phyloP scores from a whole-genome alignment of 768 basidiomycete genomes.

The Termitomyces sp. region DNA sequence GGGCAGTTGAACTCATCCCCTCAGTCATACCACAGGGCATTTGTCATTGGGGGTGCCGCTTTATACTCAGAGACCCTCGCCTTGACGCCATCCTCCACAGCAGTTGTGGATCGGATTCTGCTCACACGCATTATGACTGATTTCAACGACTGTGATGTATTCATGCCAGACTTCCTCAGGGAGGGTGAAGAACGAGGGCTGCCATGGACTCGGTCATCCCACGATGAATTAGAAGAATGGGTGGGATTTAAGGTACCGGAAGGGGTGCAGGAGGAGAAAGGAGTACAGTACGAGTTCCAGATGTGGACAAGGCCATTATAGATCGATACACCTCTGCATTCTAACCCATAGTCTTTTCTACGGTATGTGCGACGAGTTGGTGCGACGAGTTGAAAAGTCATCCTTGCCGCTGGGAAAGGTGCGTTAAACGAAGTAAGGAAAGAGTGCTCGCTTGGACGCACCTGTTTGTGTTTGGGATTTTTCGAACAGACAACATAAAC shows the following conservation, averaged over 20 bases:
- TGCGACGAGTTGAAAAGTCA: constrained; percentile 23
- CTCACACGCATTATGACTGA: constrained; percentile 77
- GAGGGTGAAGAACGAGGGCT: constrained; percentile 28
- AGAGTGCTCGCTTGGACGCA: constrained; percentile 24
- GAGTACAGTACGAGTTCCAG: constrained; percentile 85
- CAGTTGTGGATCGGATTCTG: constrained; percentile 74
- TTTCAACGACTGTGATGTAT: constrained; percentile 82
- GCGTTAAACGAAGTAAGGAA: constrained; percentile 4
- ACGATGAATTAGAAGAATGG: constrained; percentile 69
- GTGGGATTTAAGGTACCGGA: constrained; percentile 72
- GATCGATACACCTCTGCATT: neutral
- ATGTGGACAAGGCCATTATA: constrained; percentile 73
- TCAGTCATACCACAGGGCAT: constrained; percentile 48
- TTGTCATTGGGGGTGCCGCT: constrained; percentile 91
- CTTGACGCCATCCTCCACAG: constrained; percentile 26
- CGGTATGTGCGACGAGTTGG: neutral
- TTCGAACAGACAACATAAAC: constrained; percentile 91
- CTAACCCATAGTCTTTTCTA: neutral
- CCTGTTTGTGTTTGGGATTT: constrained; percentile 98
- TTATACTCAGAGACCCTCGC: constrained; percentile 70
- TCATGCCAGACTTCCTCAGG: constrained; percentile 68
- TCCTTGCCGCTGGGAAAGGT: constrained; percentile 58
- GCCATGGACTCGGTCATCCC: constrained; percentile 53
- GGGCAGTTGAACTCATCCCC: constrained; percentile 18
- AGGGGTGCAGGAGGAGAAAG: constrained; percentile 79